Conservation (phyloP, 306 rosid species). For the Pueraria montana region DNA sequence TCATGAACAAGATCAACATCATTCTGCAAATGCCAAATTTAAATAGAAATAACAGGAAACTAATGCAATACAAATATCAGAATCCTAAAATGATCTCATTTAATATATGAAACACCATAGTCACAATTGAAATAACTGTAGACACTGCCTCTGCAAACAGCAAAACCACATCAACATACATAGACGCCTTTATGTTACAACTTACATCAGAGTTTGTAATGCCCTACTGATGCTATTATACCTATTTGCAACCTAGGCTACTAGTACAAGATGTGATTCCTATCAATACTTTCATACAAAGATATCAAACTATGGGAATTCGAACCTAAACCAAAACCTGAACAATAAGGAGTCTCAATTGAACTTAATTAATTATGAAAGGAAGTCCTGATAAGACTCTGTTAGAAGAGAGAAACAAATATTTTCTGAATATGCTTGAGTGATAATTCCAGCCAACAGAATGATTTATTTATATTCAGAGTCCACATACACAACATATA, state of each 20-base stretch:
- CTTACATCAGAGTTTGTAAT: background rate
- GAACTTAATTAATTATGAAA: background rate
- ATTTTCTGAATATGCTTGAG: too few species aligned
- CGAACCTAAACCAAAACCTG: background rate
- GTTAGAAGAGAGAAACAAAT: too few species aligned
- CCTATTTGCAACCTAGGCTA: background rate
- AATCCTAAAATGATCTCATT: slow-evolving; percentile 39
- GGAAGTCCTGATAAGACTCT: background rate
- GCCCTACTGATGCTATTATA: background rate
- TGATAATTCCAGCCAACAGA: too few species aligned
- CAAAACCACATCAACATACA: background rate
- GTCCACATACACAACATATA: background rate
- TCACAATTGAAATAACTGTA: background rate
- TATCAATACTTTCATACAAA: background rate
- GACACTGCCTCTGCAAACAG: background rate
- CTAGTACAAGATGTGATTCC: background rate
- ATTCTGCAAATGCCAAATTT: slow-evolving; percentile 60
- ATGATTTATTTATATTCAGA: background rate
- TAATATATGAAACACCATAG: background rate
- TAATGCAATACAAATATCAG: slow-evolving; percentile 23
- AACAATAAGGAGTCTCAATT: background rate
- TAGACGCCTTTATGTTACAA: background rate
- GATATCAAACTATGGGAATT: background rate
- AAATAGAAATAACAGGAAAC: slow-evolving; percentile 27
- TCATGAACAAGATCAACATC: slow-evolving; percentile 76